Conservation (phyloP, 805 yeast species). For the Saturnispora ahearnii region DNA sequence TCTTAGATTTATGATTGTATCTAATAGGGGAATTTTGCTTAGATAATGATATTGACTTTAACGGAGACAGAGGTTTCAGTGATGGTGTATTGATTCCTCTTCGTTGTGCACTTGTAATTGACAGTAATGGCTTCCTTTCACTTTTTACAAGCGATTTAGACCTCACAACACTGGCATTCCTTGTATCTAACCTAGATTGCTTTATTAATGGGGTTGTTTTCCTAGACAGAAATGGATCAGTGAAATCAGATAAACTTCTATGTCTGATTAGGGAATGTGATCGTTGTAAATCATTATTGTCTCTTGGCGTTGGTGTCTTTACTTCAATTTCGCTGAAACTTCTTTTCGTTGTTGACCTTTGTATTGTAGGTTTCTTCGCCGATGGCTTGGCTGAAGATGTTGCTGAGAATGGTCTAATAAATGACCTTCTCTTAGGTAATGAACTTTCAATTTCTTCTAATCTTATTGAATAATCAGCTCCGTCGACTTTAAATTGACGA, state of each 20-base stretch:
- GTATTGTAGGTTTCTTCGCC: not conserved
- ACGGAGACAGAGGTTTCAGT: not conserved
- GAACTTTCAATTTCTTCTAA: constrained; percentile 19
- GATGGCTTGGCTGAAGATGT: constrained; percentile 3
- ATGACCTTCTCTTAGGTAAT: constrained; percentile 8
- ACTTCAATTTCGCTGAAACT: not conserved
- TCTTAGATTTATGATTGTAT: not conserved
- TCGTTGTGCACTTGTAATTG: not conserved
- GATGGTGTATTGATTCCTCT: not conserved
- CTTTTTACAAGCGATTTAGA: not conserved
- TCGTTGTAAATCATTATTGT: not conserved
- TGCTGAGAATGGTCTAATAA: constrained; percentile 3
- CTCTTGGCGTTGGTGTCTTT: constrained; percentile 3
- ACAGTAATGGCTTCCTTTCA: not conserved
- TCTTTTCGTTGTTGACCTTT: not conserved
- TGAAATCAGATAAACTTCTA: not conserved
- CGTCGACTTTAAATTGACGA: constrained; percentile 36
- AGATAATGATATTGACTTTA: not conserved
- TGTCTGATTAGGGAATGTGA: constrained; percentile 1
- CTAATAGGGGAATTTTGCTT: not conserved
- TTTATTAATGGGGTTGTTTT: not conserved
- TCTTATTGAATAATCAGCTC: constrained; percentile 35
- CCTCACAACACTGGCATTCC: not conserved
- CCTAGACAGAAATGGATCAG: constrained; percentile 5
- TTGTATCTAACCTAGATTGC: not conserved